These are phyloP conservation scores for Fraxinus latifolia DNA, from an alignment of 305 asterid species.

Conservation along the genomic window DNA sequence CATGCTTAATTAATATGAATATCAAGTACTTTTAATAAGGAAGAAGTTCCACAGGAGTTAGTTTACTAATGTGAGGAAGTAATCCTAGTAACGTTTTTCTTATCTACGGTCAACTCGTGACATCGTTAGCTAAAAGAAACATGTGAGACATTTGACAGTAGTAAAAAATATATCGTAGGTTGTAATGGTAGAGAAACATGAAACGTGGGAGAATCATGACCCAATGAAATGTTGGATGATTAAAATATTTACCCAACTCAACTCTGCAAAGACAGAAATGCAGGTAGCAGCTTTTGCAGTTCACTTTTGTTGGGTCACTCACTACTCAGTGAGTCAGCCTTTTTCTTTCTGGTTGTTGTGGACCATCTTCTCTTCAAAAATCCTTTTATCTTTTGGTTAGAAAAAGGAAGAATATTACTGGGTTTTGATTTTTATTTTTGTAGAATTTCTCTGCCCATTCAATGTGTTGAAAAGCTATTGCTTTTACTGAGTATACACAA, in stretches of 20 bases:
- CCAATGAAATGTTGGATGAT: background rate
- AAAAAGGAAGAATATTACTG: background rate
- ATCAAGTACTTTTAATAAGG: background rate
- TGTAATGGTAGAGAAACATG: background rate
- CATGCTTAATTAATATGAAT: background rate
- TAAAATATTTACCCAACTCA: background rate
- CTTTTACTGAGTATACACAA: background rate
- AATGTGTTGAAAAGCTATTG: background rate
- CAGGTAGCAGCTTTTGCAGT: background rate
- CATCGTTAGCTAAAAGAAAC: background rate
- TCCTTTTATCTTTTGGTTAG: background rate
- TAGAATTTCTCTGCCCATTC: background rate
- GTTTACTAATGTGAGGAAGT: background rate
- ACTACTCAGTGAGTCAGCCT: background rate
- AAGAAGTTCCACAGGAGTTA: background rate
- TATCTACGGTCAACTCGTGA: background rate
- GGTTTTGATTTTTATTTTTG: background rate
- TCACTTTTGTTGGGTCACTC: conserved; percentile 9
- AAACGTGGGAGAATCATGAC: conserved; percentile 8
- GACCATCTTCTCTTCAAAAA: background rate
- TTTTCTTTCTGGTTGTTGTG: background rate
- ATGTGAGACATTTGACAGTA: background rate
- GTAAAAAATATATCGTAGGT: background rate
- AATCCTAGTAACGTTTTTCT: background rate
- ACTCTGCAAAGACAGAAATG: conserved; percentile 9